phyloP scores from a whole-genome alignment of 176 grass and related monocot genomes.

The Luzula sylvatica region DNA sequence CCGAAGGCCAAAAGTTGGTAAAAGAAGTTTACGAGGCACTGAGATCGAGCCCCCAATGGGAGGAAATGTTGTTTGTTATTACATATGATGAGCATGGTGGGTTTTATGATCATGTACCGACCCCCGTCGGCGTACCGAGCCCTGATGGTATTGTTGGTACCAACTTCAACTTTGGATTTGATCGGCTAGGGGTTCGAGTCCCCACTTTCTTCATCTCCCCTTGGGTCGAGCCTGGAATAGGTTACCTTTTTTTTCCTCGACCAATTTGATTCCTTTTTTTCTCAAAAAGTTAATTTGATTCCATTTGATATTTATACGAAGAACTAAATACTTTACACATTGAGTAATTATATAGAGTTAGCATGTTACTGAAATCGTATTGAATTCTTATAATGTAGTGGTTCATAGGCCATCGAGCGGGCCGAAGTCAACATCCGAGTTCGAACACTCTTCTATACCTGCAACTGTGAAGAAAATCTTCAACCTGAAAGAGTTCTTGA shows the following conservation, averaged over 20 bases:
- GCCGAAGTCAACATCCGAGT: conserved; percentile 45
- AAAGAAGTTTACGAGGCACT: conserved; percentile 73
- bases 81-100: conserved; percentile 87
- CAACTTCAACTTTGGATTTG: conserved; percentile 56
- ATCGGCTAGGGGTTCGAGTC: conserved; percentile 69
- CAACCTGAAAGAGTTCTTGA: conserved; percentile 63
- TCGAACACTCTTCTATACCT: conserved; percentile 77
- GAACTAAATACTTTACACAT: no score
- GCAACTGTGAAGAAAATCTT: conserved; percentile 82
- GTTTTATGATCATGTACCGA: conserved; percentile 75
- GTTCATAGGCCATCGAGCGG: conserved; percentile 43
- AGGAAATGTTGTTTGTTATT: conserved; percentile 47
- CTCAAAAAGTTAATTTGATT: neutral
- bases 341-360: no score
- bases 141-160: conserved; percentile 47
- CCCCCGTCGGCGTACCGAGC: conserved; percentile 48
- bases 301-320: no score
- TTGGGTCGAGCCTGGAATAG: conserved; percentile 61
- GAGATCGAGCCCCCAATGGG: conserved; percentile 58
- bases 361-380: neutral
- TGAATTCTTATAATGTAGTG: conserved; percentile 18
- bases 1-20: conserved; percentile 52
- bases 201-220: conserved; percentile 65
- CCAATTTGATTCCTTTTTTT: neutral
- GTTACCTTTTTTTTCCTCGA: neutral